Evolutionary conservation across 164 flowering plant species (phyloP).

Genomic region (Chimonanthus praecox): DNA sequence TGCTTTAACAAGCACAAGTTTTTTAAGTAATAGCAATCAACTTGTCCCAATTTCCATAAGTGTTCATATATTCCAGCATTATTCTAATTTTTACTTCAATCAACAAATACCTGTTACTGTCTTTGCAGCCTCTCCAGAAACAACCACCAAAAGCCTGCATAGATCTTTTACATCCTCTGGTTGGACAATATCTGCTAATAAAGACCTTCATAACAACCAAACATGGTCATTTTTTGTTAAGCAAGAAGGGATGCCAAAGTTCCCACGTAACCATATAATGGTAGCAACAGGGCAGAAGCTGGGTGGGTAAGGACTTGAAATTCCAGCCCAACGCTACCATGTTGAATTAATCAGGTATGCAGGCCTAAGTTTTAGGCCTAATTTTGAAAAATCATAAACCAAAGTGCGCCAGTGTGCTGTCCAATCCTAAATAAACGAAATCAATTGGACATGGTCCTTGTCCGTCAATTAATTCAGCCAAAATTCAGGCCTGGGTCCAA

Average conservation of each 20-base stretch:
- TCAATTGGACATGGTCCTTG: not conserved
- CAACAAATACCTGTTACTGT: constrained; percentile 49
- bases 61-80: not conserved
- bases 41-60: too few species aligned
- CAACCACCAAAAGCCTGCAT: constrained; percentile 71
- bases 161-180: constrained; percentile 77
- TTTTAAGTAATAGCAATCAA: too few species aligned
- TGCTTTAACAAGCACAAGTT: too few species aligned
- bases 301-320: not conserved
- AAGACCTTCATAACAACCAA: constrained; percentile 47
- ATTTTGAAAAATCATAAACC: too few species aligned
- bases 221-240: not conserved
- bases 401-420: not conserved
- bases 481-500: not conserved
- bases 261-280: not conserved
- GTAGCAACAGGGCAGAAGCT: too few species aligned
- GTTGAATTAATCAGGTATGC: too few species aligned
- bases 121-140: constrained; percentile 62
- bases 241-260: not conserved
- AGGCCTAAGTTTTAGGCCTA: too few species aligned
- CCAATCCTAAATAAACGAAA: not conserved
- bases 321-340: not conserved
- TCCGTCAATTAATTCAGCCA: not conserved
- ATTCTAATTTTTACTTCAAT: not conserved
- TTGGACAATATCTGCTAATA: constrained; percentile 76